These are phyloP conservation scores for Cladosporium velox DNA, from an alignment of 2,329 filamentous ascomycete genomes.

Conservation along the genomic window DNA sequence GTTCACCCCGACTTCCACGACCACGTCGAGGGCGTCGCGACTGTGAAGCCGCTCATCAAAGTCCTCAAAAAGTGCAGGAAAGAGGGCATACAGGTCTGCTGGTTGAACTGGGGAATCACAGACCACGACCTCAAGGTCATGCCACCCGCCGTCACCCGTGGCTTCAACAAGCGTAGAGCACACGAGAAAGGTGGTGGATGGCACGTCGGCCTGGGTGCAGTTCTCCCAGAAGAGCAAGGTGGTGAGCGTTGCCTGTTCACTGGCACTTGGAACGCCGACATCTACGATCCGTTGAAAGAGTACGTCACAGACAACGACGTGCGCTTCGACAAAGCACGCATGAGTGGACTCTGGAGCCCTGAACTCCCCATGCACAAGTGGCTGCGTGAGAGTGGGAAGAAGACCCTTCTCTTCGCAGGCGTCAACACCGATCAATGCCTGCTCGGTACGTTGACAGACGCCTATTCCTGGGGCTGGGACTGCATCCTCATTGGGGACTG, in stretches of 20 bases:
- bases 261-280: slow-evolving; percentile 46
- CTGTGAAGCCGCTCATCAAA: slow-evolving; percentile 41
- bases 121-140: slow-evolving; percentile 42
- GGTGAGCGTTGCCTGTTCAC: slow-evolving; percentile 45
- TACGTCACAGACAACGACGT: slow-evolving; percentile 42
- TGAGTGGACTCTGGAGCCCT: slow-evolving; percentile 46
- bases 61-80: slow-evolving; percentile 44
- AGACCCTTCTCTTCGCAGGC: slow-evolving; percentile 45
- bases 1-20: slow-evolving; percentile 38
- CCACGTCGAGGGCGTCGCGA: slow-evolving; percentile 35
- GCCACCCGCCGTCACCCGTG: slow-evolving; percentile 46
- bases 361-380: slow-evolving; percentile 45
- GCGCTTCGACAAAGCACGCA: slow-evolving; percentile 47
- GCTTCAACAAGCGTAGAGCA: slow-evolving; percentile 40
- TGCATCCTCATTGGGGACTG: slow-evolving; percentile 45
- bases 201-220: slow-evolving; percentile 44
- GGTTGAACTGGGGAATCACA: slow-evolving; percentile 46
- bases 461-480: slow-evolving; percentile 47
- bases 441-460: slow-evolving; percentile 45
- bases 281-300: slow-evolving; percentile 44
- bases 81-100: slow-evolving; percentile 44
- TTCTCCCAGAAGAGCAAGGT: slow-evolving; percentile 42
- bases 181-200: slow-evolving; percentile 42
- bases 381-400: slow-evolving; percentile 43
- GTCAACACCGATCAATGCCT: slow-evolving; percentile 49